phyloP scores from a whole-genome alignment of 441 rosid species.

The Macaranga tanarius region DNA sequence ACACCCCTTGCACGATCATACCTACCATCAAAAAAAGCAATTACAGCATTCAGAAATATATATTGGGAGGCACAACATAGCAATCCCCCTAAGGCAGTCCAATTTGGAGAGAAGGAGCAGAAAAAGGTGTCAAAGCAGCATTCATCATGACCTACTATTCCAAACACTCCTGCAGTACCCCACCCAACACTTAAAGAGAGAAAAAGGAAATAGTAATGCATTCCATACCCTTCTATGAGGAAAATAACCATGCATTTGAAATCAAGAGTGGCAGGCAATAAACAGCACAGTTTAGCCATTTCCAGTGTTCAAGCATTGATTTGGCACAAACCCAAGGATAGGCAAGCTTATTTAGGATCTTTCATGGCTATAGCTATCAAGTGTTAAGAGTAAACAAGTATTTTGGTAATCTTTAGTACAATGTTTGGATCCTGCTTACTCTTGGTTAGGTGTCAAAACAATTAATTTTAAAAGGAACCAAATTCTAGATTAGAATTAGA shows the following conservation, averaged over 20 bases:
- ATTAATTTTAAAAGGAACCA: not conserved
- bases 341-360: too few species aligned
- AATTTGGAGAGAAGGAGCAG: too few species aligned
- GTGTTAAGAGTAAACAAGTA: not conserved
- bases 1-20: slow-evolving; percentile 95
- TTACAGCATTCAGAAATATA: slow-evolving; percentile 5
- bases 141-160: not conserved
- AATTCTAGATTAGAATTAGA: not conserved
- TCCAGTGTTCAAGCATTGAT: too few species aligned
- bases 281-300: not conserved
- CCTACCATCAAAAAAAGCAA: slow-evolving; percentile 39
- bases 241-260: not conserved
- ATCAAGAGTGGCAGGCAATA: not conserved
- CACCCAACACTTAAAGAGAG: not conserved
- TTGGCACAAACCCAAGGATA: not conserved
- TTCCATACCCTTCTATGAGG: not conserved
- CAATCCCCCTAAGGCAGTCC: too few species aligned
- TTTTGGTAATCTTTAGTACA: not conserved
- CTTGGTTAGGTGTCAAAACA: not conserved
- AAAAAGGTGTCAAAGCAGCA: too few species aligned
- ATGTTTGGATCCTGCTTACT: not conserved
- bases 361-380: not conserved
- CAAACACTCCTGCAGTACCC: not conserved
- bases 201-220: not conserved
- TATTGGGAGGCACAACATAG: not conserved